Base-by-base conservation (phyloP, 169 alveolate genomes). In the Plasmodium yoelii region DNA sequence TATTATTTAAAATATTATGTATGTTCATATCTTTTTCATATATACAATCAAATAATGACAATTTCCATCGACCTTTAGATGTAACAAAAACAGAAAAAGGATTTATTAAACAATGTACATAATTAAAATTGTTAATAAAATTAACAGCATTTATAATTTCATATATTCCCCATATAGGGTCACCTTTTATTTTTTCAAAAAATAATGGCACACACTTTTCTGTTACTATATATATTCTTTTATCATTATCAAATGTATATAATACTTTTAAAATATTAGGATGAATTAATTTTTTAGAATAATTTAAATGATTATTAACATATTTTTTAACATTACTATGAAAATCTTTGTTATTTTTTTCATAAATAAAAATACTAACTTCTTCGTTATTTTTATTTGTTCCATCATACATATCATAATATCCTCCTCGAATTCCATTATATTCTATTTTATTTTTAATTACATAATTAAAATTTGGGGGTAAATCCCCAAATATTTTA, bases 161-260 rank as follows among this genome's bases (percentile, higher is more conserved):
- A 53, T 57, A 65, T 69, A 26, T 18, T 1, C 67, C 87, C 67
- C 70, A 56, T 69, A 51, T 55, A 13, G 67, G 74, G 15, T 63
- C 70, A 49, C 67, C 60, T 24, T 19, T 88, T 90, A 71, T 64
- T 75, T 92, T 89, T 60, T 80, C 64, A 56, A 56, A 42, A 2
- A 87, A 51, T 18, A 93, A 69, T 0, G 96, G 96, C 7, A 86
- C 67, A 59, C 96, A 93, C 68, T 93, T 92, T 63, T 93, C 96
- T 19, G 96, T 93, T 61, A 90, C 94, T 80, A 93, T 93, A 59
- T 88, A 88, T 19, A 93, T 93, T 24, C 92, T 74, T 22, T 73
- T 87, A 26, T 93, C 94, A 46, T 77, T 82, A 63, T 93, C 94
- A 56, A 88, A 63, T 13, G 92, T 73, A 86, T 90, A 74, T 47